Conservation (phyloP, 192 early-diverging fungal genomes). For the Podila minutissima region DNA sequence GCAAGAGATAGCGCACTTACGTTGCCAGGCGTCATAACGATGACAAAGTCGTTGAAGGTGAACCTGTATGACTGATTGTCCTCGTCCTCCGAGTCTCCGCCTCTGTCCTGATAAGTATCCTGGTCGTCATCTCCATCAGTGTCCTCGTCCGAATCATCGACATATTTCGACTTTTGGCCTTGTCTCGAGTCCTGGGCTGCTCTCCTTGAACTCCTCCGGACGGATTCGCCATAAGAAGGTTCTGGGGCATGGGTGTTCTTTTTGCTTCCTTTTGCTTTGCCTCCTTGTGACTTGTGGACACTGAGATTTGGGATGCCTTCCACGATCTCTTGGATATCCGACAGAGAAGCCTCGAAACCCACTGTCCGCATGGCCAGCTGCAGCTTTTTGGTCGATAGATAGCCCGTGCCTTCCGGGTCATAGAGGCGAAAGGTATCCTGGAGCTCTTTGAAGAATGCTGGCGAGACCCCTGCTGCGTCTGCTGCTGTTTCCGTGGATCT, state of each 20-base stretch:
- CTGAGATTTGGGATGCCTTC: slow-evolving; percentile 20
- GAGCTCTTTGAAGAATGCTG: slow-evolving; percentile 27
- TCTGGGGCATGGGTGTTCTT: too few species aligned
- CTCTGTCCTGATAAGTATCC: slow-evolving; percentile 5
- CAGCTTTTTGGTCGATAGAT: slow-evolving; percentile 14
- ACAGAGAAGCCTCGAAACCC: slow-evolving; percentile 30
- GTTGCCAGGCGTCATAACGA: slow-evolving; percentile 32
- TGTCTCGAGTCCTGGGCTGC: slow-evolving; percentile 5
- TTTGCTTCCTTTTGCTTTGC: too few species aligned
- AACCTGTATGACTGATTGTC: slow-evolving; percentile 10
- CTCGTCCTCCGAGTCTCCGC: background rate
- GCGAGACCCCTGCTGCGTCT: background rate
- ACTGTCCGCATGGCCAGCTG: slow-evolving; percentile 42
- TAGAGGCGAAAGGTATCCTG: slow-evolving; percentile 27
- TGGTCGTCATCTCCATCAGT: background rate
- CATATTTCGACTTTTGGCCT: slow-evolving; percentile 30
- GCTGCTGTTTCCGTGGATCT: background rate
- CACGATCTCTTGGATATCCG: slow-evolving; percentile 32
- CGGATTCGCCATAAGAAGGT: background rate
- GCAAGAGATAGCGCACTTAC: background rate
- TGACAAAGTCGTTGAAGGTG: slow-evolving; percentile 36
- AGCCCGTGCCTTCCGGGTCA: slow-evolving; percentile 16
- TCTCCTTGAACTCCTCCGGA: slow-evolving; percentile 12
- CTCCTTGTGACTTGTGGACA: slow-evolving; percentile 13
- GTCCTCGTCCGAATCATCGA: slow-evolving; percentile 16